Evolutionary conservation across 768 basidiomycete species (phyloP).

Genomic region (Leucogyrophana mollusca): DNA sequence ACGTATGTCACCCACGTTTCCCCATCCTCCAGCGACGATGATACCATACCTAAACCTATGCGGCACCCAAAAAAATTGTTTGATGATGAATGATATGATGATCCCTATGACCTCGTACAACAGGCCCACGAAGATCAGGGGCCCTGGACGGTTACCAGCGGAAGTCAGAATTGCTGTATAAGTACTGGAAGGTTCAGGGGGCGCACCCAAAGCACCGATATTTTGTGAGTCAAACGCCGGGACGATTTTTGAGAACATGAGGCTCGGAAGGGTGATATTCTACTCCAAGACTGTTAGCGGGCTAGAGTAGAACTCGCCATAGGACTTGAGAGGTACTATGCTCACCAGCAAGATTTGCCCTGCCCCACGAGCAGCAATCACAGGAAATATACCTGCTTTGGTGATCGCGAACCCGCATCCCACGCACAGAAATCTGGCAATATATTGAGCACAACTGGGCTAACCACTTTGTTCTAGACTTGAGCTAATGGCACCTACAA

Average conservation of each 20-base stretch:
- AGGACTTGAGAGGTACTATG: not conserved
- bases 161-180: not conserved
- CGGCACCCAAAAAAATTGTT: slow-evolving; percentile 73
- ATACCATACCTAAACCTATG: slow-evolving; percentile 74
- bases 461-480: slow-evolving; percentile 1
- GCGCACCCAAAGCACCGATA: slow-evolving; percentile 49
- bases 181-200: not conserved
- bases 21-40: slow-evolving; percentile 66
- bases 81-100: slow-evolving; percentile 50
- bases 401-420: slow-evolving; percentile 56
- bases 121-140: slow-evolving; percentile 58
- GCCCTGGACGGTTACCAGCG: no score
- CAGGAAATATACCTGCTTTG: slow-evolving; percentile 59
- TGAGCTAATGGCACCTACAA: slow-evolving; percentile 43
- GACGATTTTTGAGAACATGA: slow-evolving; percentile 73
- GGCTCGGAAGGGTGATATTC: slow-evolving; percentile 61
- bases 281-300: slow-evolving; percentile 12
- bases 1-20: slow-evolving; percentile 73
- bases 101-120: slow-evolving; percentile 60
- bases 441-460: slow-evolving; percentile 5
- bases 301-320: not conserved
- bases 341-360: slow-evolving; percentile 60
- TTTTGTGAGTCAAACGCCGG: slow-evolving; percentile 63
- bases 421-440: slow-evolving; percentile 50
- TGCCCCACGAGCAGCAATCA: slow-evolving; percentile 54